Evolutionary conservation across 805 yeast species (phyloP), one percentile per base, ranked within the genome.

Genomic region (Metschnikowia similis): DNA sequence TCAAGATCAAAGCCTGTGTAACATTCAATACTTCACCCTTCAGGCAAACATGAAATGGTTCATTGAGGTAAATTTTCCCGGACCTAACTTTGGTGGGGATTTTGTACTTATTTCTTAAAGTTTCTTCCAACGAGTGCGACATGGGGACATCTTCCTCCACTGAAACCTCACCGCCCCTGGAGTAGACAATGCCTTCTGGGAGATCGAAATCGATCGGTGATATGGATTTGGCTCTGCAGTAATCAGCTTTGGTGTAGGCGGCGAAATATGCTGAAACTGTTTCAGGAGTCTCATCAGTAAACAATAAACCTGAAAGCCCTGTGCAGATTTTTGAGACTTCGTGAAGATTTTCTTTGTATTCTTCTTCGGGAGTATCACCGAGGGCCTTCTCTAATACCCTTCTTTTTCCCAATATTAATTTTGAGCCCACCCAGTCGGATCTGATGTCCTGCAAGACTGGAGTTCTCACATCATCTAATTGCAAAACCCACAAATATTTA

Each of bases 71-170:
- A 57, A 94, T 85, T 67, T 92, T 92, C 67, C 99, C 99, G 47
- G 84, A 78, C 64, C 86, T 87, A 57, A 94, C 87, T 64, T 83
- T 85, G 4, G 98, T 91, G 59, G 99, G 98, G 59, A 94, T 81
- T 65, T 92, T 91, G 58, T 83, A 83, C 65, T 87, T 87, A 69
- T 83, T 87, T 76, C 99, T 86, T 63, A 94, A 70, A 37, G 96
- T 89, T 62, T 90, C 89, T 70, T 94, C 99, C 72, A 95, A 79
- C 6, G 98, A 89, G 66, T 94, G 99, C 10, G 95, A 85, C 87
- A 94, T 84, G 59, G 97, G 96, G 17, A 94, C 90, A 68, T 94
- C 99, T 56, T 94, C 98, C 64, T 90, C 97, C 26, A 66, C 71
- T 30, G 96, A 78, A 46, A 91, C 74, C 70, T 89, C 95, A 21